Base-by-base conservation (phyloP, 1,139 yeast species). In the Wickerhamomyces sp. region DNA sequence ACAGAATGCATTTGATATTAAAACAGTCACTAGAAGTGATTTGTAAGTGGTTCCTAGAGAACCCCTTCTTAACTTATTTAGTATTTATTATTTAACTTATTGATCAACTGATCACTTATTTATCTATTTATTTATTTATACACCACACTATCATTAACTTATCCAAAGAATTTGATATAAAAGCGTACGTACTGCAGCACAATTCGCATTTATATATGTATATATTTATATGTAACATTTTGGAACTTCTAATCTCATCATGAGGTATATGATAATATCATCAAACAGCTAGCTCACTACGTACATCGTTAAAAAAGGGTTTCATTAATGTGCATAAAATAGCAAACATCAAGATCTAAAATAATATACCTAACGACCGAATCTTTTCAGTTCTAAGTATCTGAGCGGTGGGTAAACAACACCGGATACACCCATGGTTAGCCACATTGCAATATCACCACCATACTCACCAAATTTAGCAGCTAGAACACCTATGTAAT, bases 361-460 rank as follows among this genome's bases (percentile, higher is more conserved):
- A n/a, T n/a, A n/a, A n/a, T n/a, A n/a, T n/a, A 24, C 7, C 33
- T 48, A 66, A 38, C 69, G 63, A 12, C 71, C 72, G 52, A 66
- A 81, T 40, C 58, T 63, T 53, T 69, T 73, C 48, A 86, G 60
- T 56, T 88, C 96, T 38, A 68, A 51, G 53, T 74, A 82, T 49
- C 96, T 69, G 18, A 78, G 60, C 0, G 68, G 55, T 6, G 95
- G 90, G 55, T 81, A 88, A 0, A 70, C 66, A 4, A 81, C 46
- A 0, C 79, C 85, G 8, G 90, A 67, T 51, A 88, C 79, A 0
- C 79, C 94, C 75, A 84, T 76, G 28, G 86, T 72, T 28, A 88
- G 60, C 80, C 92, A 85, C 76, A 83, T 80, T 28, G 94, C 97
- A 34, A 89, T 62, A 55, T 85, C 95, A 19, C 88, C 89, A 31